Evolutionary conservation across 106 monocot species (phyloP).

Genomic region (Triglochin maritima): DNA sequence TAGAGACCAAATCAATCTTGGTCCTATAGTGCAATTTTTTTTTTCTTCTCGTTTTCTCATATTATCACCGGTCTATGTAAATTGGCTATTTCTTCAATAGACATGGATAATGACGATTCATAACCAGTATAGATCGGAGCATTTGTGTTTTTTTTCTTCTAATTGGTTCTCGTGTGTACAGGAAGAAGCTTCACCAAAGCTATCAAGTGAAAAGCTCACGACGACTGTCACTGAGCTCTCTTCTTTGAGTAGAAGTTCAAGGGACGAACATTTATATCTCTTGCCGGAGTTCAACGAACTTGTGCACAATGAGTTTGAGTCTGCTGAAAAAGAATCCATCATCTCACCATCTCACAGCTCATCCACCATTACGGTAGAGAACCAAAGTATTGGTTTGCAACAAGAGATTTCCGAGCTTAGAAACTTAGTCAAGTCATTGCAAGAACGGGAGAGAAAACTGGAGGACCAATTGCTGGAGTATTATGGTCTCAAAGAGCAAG

Average conservation of each 20-base stretch:
- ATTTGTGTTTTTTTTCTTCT: background rate
- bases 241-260: background rate
- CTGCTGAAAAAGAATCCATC: background rate
- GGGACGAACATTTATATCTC: conserved; percentile 4
- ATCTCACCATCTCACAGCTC: background rate
- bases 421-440: conserved; percentile 5
- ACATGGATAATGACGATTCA: background rate
- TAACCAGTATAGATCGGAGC: background rate
- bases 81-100: background rate
- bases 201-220: background rate
- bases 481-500: conserved; percentile 15
- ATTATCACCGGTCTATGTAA: background rate
- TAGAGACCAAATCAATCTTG: background rate
- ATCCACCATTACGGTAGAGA: background rate
- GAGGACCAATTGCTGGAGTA: conserved; percentile 10
- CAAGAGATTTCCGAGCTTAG: conserved; percentile 9
- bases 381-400: background rate
- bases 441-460: conserved; percentile 13
- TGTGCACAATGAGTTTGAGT: conserved; percentile 1
- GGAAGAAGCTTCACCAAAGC: conserved; percentile 8
- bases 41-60: background rate
- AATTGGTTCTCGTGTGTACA: background rate
- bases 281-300: conserved; percentile 11
- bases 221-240: background rate
- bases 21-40: background rate